Evolutionary conservation across 1,284 basidiomycete species (phyloP).

Genomic region (Schizophyllum amplum): DNA sequence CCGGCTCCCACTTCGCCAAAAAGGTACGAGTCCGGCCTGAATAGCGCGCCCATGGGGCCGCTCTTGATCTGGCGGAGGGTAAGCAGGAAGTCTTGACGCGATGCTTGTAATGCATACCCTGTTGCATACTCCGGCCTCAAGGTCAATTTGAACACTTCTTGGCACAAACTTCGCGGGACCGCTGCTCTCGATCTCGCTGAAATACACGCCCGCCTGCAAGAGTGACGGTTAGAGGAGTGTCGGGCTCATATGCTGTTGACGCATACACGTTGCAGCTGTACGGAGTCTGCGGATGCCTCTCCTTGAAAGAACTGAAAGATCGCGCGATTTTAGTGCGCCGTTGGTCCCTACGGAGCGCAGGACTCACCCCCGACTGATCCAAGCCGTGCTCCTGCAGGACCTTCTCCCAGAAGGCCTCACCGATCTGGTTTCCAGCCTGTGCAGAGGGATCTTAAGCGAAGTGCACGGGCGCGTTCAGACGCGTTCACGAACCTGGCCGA

Average conservation of each 20-base stretch:
- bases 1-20: slow-evolving; percentile 73
- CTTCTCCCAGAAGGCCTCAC: slow-evolving; percentile 73
- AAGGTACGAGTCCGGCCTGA: slow-evolving; percentile 86
- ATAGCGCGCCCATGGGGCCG: slow-evolving; percentile 67
- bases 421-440: slow-evolving; percentile 70
- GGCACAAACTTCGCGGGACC: slow-evolving; percentile 75
- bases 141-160: slow-evolving; percentile 85
- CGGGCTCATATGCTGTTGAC: background rate
- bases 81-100: background rate
- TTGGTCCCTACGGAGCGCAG: slow-evolving; percentile 4
- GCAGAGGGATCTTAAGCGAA: slow-evolving; percentile 8
- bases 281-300: slow-evolving; percentile 22
- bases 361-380: slow-evolving; percentile 56
- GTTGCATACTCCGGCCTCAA: slow-evolving; percentile 88
- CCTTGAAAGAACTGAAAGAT: slow-evolving; percentile 30
- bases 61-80: slow-evolving; percentile 44
- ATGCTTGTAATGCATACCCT: slow-evolving; percentile 36
- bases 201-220: slow-evolving; percentile 65
- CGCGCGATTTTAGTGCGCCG: background rate
- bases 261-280: slow-evolving; percentile 33
- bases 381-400: slow-evolving; percentile 77
- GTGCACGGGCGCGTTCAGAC: slow-evolving; percentile 12
- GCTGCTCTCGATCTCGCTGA: slow-evolving; percentile 49
- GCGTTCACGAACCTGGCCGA: slow-evolving; percentile 50
- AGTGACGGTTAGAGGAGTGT: background rate